Percentiles rank a stretch among this genome's conserved stretches.
These are phyloP conservation scores for Vigna mungo DNA, from an alignment of 306 rosid genomes.

Conservation along the genomic window DNA sequence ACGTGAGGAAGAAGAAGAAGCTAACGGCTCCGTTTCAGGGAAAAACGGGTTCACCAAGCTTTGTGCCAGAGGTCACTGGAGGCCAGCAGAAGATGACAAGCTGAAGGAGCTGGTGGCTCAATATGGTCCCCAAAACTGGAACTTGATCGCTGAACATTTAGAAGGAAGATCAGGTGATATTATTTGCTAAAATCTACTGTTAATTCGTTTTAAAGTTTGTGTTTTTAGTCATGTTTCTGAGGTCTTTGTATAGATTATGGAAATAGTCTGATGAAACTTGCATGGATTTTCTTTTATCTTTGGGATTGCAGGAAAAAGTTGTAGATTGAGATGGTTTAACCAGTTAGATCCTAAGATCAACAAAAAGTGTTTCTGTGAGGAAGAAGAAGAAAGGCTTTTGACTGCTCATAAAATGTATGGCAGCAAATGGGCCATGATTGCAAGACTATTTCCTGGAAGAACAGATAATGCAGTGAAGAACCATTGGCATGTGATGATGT, in stretches of 20 bases:
- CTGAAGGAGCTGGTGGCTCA: conserved; percentile 86
- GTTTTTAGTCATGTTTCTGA: neutral
- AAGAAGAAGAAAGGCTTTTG: conserved; percentile 80
- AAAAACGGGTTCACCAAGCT: conserved; percentile 56
- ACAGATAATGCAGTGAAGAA: conserved; percentile 96
- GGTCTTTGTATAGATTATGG: neutral
- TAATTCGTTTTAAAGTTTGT: neutral
- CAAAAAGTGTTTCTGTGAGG: conserved; percentile 69
- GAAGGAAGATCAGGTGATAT: conserved; percentile 88
- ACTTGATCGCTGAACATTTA: conserved; percentile 80
- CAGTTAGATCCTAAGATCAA: conserved; percentile 89
- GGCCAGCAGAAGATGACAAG: conserved; percentile 84
- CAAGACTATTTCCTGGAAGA: conserved; percentile 88
- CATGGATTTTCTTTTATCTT: neutral
- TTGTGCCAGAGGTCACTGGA: conserved; percentile 96
- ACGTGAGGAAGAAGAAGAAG: conserved; percentile 52
- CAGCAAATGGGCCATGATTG: conserved; percentile 92
- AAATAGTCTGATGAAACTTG: neutral
- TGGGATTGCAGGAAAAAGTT: conserved; percentile 74
- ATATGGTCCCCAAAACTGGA: conserved; percentile 95
- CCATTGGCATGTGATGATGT: conserved; percentile 95
- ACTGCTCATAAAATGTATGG: conserved; percentile 73
- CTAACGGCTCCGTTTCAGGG: conserved; percentile 34
- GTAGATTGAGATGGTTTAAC: conserved; percentile 95
- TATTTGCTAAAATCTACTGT: neutral